These are phyloP conservation scores for Fusarium sp. DNA, from an alignment of 2,329 filamentous ascomycete genomes.

Conservation along the genomic window DNA sequence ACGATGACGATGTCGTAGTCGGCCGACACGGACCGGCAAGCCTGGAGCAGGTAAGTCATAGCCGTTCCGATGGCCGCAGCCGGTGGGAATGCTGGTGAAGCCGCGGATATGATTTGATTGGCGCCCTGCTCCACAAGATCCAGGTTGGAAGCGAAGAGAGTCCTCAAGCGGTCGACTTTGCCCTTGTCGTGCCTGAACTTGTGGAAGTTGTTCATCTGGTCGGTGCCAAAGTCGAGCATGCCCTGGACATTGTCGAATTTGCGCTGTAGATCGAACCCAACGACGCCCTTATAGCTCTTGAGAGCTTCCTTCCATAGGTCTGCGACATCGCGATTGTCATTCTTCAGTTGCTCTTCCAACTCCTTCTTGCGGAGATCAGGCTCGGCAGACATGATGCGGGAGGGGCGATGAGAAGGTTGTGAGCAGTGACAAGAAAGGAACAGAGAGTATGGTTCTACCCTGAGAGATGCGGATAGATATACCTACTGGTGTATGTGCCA, in stretches of 20 bases:
- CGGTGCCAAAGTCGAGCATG: constrained; percentile 42
- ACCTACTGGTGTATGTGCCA: not conserved
- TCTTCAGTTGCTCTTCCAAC: constrained; percentile 34
- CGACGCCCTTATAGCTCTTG: constrained; percentile 48
- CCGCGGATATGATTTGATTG: constrained; percentile 46
- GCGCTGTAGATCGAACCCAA: constrained; percentile 47
- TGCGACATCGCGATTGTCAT: constrained; percentile 45
- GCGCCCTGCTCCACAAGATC: constrained; percentile 46
- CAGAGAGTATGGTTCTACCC: not conserved
- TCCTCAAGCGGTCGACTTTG: constrained; percentile 48
- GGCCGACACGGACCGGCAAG: constrained; percentile 46
- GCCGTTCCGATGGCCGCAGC: constrained; percentile 49
- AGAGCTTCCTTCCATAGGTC: constrained; percentile 50
- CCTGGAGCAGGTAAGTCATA: constrained; percentile 48
- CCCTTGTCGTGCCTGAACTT: constrained; percentile 49
- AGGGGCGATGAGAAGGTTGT: not conserved
- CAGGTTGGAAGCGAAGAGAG: constrained; percentile 44
- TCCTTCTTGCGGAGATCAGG: constrained; percentile 17
- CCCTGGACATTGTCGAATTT: constrained; percentile 44
- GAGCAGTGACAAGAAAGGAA: not conserved
- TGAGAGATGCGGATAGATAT: not conserved
- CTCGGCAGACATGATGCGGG: not conserved
- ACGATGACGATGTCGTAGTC: constrained; percentile 54
- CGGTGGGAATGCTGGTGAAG: constrained; percentile 48
- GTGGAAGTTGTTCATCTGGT: constrained; percentile 48